Base-by-base conservation (phyloP, 1,284 basidiomycete species). In the Irpex sp. region DNA sequence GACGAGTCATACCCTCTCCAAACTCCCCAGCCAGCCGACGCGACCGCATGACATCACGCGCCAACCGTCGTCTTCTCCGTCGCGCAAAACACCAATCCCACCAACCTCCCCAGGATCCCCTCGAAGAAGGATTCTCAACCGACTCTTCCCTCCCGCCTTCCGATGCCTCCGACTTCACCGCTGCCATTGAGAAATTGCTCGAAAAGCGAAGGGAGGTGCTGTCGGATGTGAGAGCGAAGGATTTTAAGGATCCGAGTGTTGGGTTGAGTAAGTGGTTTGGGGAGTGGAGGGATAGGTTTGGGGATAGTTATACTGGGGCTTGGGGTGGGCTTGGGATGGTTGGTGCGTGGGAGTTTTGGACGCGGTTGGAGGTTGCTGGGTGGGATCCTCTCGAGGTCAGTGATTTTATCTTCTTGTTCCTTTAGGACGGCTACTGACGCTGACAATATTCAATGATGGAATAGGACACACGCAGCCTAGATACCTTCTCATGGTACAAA, bases 331-430 rank as follows among this genome's bases (percentile, higher is more conserved):
- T 97, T 54, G 93, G 91, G 0, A 83, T 97, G 61, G 89, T 97
- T 0, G 90, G 91, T 63, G 93, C 93, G 46, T 98, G 96, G 95
- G 95, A 97, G 76, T 97, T 97, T 74, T 98, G 95, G 94, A 88
- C 88, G 19, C 81, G 95, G 59, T 78, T 95, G 57, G 96, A 98
- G 76, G 83, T 92, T 72, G 78, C 92, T 3, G 89, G 89, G 2
- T 97, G 96, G 95, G 88, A 95, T 72, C 92, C 92, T 49, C 81
- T 96, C 35, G 84, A 90, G 77, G 93, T 93, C 70, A 68, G n/a
- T n/a, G n/a, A n/a, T n/a, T n/a, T n/a, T n/a, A n/a, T n/a, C n/a
- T n/a, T n/a, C n/a, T n/a, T n/a, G n/a, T n/a, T n/a, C n/a, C n/a
- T n/a, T n/a, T n/a, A n/a, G n/a, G n/a, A n/a, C n/a, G n/a, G n/a